Evolutionary conservation across 495 filamentous ascomycete species (phyloP).

Genomic region (Platismatia glauca): DNA sequence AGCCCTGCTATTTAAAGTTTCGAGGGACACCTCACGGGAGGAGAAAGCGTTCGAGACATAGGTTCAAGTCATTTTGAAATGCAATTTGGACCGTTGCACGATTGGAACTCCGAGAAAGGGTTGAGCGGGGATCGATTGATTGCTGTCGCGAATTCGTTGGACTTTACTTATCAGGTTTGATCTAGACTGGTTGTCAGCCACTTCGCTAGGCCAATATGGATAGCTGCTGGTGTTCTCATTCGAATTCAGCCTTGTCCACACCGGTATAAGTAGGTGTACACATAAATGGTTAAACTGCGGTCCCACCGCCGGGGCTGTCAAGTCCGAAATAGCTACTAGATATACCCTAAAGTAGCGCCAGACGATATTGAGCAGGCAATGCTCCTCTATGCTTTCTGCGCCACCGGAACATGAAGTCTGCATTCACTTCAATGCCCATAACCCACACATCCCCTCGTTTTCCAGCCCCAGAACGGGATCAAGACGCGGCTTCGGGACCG

Average conservation of each 20-base stretch:
- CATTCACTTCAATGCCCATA: background rate
- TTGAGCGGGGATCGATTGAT: slow-evolving; percentile 14
- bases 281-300: background rate
- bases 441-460: background rate
- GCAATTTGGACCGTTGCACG: slow-evolving; percentile 16
- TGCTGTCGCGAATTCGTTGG: slow-evolving; percentile 9
- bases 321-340: too few relatives aligned
- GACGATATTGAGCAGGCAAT: too few relatives aligned
- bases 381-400: too few relatives aligned
- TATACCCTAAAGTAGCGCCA: too few relatives aligned
- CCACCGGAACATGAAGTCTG: too few relatives aligned
- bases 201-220: slow-evolving; percentile 10
- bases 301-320: background rate
- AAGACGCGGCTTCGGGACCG: background rate
- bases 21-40: background rate
- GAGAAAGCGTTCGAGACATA: slow-evolving; percentile 18
- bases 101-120: slow-evolving; percentile 17
- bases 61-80: slow-evolving; percentile 5
- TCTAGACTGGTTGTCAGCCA: slow-evolving; percentile 12
- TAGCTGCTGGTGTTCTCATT: background rate
- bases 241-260: background rate
- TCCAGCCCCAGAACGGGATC: background rate
- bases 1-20: background rate
- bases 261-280: background rate
- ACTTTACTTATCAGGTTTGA: slow-evolving; percentile 3